These are phyloP conservation scores for Hevea brasiliensis DNA, from an alignment of 345 rosid genomes.

Conservation along the genomic window DNA sequence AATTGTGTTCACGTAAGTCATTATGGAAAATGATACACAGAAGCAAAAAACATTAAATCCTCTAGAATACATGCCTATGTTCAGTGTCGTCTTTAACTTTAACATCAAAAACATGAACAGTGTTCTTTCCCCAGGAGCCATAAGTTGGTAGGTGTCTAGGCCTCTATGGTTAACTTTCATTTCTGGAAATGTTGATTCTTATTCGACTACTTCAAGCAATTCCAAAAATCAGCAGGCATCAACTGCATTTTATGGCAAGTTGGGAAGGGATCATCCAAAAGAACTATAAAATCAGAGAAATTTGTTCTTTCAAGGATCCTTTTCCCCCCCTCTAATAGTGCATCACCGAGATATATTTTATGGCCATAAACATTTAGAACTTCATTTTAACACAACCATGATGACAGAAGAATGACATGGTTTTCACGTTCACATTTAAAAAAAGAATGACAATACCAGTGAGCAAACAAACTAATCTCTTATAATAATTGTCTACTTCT, in stretches of 20 bases:
- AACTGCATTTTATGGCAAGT: neutral
- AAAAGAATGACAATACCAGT: neutral
- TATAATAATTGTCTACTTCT: neutral
- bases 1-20: neutral
- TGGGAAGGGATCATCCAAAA: neutral
- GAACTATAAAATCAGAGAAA: neutral
- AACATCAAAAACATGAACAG: too few species aligned
- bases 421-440: neutral
- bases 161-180: neutral
- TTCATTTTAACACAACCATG: neutral
- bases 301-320: neutral
- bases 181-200: conserved; percentile 14
- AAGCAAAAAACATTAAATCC: neutral
- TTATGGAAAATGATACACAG: neutral
- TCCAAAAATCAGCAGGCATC: neutral
- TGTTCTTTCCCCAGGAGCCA: neutral
- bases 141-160: neutral
- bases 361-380: neutral
- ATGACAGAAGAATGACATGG: neutral
- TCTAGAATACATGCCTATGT: too few species aligned
- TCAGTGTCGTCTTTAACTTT: too few species aligned
- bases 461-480: neutral
- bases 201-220: conserved; percentile 17
- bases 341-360: neutral
- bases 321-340: neutral